These are phyloP conservation scores for Yamadazyma sp. DNA, from an alignment of 1,139 yeast genomes.

Conservation along the genomic window DNA sequence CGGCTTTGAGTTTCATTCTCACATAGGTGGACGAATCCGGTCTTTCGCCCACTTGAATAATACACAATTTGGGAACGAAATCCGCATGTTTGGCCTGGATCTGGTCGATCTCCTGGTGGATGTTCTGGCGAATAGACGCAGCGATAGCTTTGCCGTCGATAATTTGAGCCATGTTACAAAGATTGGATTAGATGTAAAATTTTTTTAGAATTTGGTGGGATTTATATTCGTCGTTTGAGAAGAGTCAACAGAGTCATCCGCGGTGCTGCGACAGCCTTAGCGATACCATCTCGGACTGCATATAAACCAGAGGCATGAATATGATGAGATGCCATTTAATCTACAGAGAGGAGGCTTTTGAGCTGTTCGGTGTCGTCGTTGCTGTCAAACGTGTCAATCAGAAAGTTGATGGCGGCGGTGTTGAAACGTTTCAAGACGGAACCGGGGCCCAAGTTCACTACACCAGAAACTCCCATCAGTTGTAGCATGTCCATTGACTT, in stretches of 20 bases:
- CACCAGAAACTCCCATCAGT: constrained; percentile 17
- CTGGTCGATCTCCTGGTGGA: constrained; percentile 54
- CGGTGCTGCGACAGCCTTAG: neutral
- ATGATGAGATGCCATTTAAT: no score
- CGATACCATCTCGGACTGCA: neutral
- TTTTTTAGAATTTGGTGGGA: neutral
- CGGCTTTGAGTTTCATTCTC: constrained; percentile 91
- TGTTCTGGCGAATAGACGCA: constrained; percentile 47
- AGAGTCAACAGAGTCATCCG: constrained; percentile 2
- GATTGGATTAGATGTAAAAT: neutral
- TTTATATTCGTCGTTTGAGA: constrained; percentile 1
- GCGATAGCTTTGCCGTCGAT: constrained; percentile 79
- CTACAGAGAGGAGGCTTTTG: no score
- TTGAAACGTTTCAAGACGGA: constrained; percentile 27
- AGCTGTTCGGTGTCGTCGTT: neutral
- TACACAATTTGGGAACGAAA: constrained; percentile 76
- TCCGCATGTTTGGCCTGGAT: constrained; percentile 55
- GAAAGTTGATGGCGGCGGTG: constrained; percentile 12
- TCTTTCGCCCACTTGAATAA: constrained; percentile 87
- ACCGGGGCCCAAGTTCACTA: constrained; percentile 44
- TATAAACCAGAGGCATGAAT: neutral
- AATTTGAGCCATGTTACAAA: constrained; percentile 23
- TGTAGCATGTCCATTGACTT: constrained; percentile 28
- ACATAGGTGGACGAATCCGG: constrained; percentile 95
- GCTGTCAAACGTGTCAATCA: constrained; percentile 10